Percentiles rank a stretch among this genome's conserved stretches.
Conservation (phyloP, 768 basidiomycete genomes). For the Mycena galericulata region DNA sequence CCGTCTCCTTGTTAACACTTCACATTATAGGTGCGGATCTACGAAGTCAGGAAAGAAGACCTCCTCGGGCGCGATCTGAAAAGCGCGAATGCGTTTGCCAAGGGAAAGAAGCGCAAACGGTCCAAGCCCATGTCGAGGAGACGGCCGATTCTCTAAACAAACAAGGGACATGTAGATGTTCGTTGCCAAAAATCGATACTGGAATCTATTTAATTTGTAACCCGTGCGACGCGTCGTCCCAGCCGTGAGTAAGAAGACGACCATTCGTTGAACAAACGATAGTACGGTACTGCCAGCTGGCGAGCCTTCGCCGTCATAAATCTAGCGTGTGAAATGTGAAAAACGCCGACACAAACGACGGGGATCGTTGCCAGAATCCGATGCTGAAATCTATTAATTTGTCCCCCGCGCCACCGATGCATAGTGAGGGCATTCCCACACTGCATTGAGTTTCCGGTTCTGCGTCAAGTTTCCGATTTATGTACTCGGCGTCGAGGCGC, state of each 20-base stretch:
- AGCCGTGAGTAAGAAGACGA: not conserved
- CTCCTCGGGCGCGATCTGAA: conserved; percentile 90
- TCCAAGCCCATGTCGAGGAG: conserved; percentile 75
- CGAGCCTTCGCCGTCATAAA: no score
- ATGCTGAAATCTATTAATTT: conserved; percentile 29
- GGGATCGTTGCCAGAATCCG: conserved; percentile 4
- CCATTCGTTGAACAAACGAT: no score
- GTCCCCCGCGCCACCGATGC: not conserved
- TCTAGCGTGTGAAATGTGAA: not conserved
- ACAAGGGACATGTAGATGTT: conserved; percentile 6
- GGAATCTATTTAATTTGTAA: conserved; percentile 30
- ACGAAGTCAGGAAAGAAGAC: conserved; percentile 95
- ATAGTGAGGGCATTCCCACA: no score
- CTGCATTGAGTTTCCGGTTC: no score
- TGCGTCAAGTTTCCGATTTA: no score
- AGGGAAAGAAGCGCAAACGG: conserved; percentile 92
- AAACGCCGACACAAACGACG: not conserved
- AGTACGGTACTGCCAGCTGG: no score
- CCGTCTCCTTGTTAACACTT: conserved; percentile 10
- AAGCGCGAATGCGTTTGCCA: conserved; percentile 84
- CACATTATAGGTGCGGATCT: conserved; percentile 81
- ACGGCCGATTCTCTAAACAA: conserved; percentile 55
- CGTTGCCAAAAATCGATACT: conserved; percentile 24
- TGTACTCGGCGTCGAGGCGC: not conserved
- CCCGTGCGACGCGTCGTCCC: not conserved